Evolutionary conservation across 805 yeast species (phyloP), one percentile per base, ranked within the genome.

Genomic region (Lipomyces yamanashiensis): DNA sequence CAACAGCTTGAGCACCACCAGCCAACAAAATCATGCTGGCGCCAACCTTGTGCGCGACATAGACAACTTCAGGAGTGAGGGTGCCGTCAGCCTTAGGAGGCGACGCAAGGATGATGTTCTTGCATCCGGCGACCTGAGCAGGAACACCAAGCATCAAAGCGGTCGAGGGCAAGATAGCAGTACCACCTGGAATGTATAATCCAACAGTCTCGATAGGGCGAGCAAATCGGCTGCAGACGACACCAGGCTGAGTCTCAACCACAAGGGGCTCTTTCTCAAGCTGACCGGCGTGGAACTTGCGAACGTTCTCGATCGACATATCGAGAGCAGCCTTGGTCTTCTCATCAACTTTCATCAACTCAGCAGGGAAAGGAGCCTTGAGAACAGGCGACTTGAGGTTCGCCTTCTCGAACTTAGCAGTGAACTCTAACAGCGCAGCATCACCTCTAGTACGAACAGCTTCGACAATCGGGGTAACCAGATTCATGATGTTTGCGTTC

Each of bases 1-100:
- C 96, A 58, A 95, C 90, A 6, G 99, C 99, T 81, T 95, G 99
- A 2, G 99, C 99, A 73, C 99, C 99, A 72, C 99, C 99, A 0
- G 99, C 99, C 71, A 95, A 81, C 9, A 95, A 91, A 73, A 95
- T 92, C 71, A 87, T 84, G 64, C 85, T 82, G 48, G 98, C 98
- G 62, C 98, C 98, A 68, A 95, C 87, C 77, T 92, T 92, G 77
- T 91, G 90, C 21, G 99, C 99, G 60, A 95, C 98, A 72, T 95
- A 95, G 17, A 92, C 97, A 59, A 95, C 97, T 76, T 95, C 99
- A 3, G 99, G 98, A 6, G 97, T 90, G 68, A 95, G 82, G 60
- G 85, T 89, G 51, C 99, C 99, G 68, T 95, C 96, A 59, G 86
- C 82, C 69, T 97, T 86, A 63, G 98, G 99, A 36, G 99, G 99